Evolutionary conservation across 148 eudicot genomes (phyloP).

Genomic region (Polygonum aviculare): DNA sequence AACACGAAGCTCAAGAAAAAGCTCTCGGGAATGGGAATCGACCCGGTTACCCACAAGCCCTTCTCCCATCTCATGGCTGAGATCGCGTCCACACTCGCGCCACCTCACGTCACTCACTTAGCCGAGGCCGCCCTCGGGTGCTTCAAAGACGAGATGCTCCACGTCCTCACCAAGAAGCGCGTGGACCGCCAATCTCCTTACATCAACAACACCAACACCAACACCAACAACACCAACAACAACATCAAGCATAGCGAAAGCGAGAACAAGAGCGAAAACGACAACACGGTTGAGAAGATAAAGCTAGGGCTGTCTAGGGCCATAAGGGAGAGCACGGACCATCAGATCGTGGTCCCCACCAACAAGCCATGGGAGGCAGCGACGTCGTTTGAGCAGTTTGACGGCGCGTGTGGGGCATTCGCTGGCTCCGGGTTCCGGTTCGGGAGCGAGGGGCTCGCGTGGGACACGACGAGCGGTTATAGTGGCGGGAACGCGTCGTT

Average conservation of each 20-base stretch:
- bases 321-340: constrained; percentile 36
- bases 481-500: constrained; percentile 39
- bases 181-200: constrained; percentile 39
- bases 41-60: constrained; percentile 95
- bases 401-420: constrained; percentile 14
- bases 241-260: constrained; percentile 20
- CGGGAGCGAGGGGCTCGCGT: constrained; percentile 63
- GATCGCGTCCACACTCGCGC: constrained; percentile 73
- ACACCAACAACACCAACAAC: neutral
- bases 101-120: constrained; percentile 82
- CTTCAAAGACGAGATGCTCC: constrained; percentile 96
- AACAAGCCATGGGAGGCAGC: constrained; percentile 53
- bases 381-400: constrained; percentile 11
- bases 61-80: constrained; percentile 92
- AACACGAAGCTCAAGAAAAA: constrained; percentile 94
- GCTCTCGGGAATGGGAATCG: constrained; percentile 95
- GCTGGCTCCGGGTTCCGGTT: constrained; percentile 25
- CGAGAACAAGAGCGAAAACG: constrained; percentile 36
- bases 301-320: constrained; percentile 69
- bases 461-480: constrained; percentile 64
- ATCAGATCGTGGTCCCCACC: constrained; percentile 30
- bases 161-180: constrained; percentile 77
- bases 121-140: constrained; percentile 97
- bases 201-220: neutral
- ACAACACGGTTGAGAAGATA: constrained; percentile 60